Evolutionary conservation across 306 rosid species (phyloP).

Genomic region (Prunus kanzakura): DNA sequence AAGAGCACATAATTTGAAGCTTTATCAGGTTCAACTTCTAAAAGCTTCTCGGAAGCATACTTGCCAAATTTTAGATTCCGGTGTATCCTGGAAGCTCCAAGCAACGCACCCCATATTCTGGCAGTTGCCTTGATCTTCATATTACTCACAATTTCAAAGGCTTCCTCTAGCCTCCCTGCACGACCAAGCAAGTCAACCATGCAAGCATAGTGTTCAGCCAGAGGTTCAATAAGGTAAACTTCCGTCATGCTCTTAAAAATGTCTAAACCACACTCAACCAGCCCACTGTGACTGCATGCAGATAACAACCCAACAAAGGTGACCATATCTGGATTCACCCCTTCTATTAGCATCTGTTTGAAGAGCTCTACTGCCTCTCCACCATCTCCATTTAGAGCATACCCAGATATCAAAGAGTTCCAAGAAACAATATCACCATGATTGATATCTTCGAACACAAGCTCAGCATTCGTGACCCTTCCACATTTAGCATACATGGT

Average conservation of each 20-base stretch:
- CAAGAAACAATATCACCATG: slow-evolving; percentile 62
- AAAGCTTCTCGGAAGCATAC: slow-evolving; percentile 53
- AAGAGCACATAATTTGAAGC: slow-evolving; percentile 69
- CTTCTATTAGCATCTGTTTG: slow-evolving; percentile 47
- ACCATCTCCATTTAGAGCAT: slow-evolving; percentile 68
- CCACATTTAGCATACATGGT: slow-evolving; percentile 79
- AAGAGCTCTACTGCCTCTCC: slow-evolving; percentile 55
- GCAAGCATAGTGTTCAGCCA: slow-evolving; percentile 72
- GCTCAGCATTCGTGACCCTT: slow-evolving; percentile 43
- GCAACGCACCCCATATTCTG: slow-evolving; percentile 74
- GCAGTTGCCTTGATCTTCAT: slow-evolving; percentile 63
- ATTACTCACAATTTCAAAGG: slow-evolving; percentile 45
- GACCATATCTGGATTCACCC: slow-evolving; percentile 54
- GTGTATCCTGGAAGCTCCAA: slow-evolving; percentile 62
- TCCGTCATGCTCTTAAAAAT: slow-evolving; percentile 58
- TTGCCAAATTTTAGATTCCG: slow-evolving; percentile 52
- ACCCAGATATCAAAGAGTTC: slow-evolving; percentile 79
- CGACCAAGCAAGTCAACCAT: slow-evolving; percentile 76
- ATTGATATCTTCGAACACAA: slow-evolving; percentile 47
- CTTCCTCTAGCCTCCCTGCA: slow-evolving; percentile 71
- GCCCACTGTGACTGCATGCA: slow-evolving; percentile 76
- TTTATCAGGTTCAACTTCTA: slow-evolving; percentile 64
- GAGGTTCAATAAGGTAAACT: slow-evolving; percentile 53
- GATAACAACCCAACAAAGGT: slow-evolving; percentile 71
- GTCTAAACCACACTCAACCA: slow-evolving; percentile 46